Percentiles rank a stretch among this genome's conserved stretches.
Conservation (phyloP, 140 eudicot species). For the Anethum foeniculum region DNA sequence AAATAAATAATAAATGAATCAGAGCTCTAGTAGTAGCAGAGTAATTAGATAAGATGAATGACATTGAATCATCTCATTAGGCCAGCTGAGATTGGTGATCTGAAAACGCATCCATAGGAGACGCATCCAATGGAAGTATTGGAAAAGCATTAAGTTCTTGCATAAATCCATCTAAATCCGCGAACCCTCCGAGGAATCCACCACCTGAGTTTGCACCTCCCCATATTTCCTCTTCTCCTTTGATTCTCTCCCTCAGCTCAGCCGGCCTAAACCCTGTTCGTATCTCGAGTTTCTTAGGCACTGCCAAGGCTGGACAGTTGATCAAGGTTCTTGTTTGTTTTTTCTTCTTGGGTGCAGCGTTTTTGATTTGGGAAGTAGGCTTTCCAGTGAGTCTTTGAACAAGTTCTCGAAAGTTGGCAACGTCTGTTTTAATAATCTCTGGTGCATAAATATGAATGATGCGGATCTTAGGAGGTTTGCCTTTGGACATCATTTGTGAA, state of each 20-base stretch:
- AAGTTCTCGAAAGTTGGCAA: constrained; percentile 66
- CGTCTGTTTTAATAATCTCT: constrained; percentile 87
- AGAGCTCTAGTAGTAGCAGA: neutral
- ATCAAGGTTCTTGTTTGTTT: constrained; percentile 8
- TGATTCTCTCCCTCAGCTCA: constrained; percentile 47
- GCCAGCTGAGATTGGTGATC: constrained; percentile 32
- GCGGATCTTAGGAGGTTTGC: constrained; percentile 85
- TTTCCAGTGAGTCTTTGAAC: constrained; percentile 92
- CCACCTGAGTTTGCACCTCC: constrained; percentile 65
- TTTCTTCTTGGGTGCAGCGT: constrained; percentile 21
- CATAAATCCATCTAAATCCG: constrained; percentile 79
- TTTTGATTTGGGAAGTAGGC: constrained; percentile 28
- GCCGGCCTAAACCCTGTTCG: constrained; percentile 18
- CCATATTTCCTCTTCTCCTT: constrained; percentile 76
- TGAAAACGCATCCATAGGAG: constrained; percentile 56
- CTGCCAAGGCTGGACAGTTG: neutral
- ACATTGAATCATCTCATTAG: neutral
- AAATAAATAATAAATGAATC: constrained; percentile 19
- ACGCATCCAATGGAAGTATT: constrained; percentile 42
- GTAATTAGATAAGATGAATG: neutral
- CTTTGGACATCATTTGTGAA: constrained; percentile 61
- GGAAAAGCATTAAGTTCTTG: constrained; percentile 49
- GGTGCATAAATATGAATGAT: constrained; percentile 96
- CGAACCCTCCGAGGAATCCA: constrained; percentile 66
- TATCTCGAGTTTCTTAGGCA: constrained; percentile 22